These are phyloP conservation scores for Basidiobolus meristosporus DNA, from an alignment of 371 early-diverging fungal genomes.

Conservation along the genomic window DNA sequence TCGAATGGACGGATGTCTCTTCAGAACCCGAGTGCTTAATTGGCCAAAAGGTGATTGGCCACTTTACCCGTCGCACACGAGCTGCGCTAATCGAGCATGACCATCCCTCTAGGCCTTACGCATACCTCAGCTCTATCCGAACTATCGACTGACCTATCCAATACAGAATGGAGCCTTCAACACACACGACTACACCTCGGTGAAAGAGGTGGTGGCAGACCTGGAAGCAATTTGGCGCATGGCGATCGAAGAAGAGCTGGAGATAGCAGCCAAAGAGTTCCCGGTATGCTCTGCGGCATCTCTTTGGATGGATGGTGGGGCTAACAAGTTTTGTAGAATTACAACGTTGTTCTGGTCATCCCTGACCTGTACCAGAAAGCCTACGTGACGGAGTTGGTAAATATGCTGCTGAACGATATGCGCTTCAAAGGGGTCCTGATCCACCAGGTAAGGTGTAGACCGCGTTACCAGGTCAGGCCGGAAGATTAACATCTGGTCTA, in stretches of 20 bases:
- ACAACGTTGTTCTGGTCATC: constrained; percentile 52
- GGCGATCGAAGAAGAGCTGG: constrained; percentile 47
- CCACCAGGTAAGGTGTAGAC: constrained; percentile 25
- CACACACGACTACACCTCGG: constrained; percentile 38
- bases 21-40: constrained; percentile 21
- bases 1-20: constrained; percentile 55
- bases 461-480: neutral
- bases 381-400: constrained; percentile 37
- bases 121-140: constrained; percentile 10
- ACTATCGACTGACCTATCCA: constrained; percentile 31
- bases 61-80: too few relatives aligned
- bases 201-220: constrained; percentile 46
- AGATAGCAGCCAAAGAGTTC: constrained; percentile 31
- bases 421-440: constrained; percentile 50
- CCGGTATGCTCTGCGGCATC: too few relatives aligned
- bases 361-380: constrained; percentile 50
- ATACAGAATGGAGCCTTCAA: constrained; percentile 58
- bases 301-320: neutral
- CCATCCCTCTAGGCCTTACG: constrained; percentile 11
- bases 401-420: constrained; percentile 52
- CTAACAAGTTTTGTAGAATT: constrained; percentile 15
- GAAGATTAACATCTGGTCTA: constrained; percentile 2
- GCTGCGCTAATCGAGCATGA: too few relatives aligned
- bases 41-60: constrained; percentile 31
- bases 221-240: constrained; percentile 60